These are phyloP conservation scores for Phytophthora hibernalis DNA, from an alignment of 352 stramenopile genomes.

Conservation along the genomic window DNA sequence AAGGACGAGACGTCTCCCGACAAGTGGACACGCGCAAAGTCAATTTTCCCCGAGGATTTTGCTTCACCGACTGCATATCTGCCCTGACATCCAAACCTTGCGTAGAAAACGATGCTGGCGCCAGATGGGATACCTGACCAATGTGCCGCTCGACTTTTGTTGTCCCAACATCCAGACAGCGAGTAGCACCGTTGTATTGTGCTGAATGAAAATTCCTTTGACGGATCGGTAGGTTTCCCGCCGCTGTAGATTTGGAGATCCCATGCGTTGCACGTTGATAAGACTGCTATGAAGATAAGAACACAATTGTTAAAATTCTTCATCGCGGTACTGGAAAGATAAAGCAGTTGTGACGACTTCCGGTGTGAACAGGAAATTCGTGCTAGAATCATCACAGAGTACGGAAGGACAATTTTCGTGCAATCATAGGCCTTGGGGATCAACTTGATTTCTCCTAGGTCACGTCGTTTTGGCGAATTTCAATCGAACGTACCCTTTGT, in stretches of 20 bases:
- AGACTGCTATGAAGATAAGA: not conserved
- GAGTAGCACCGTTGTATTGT: conserved; percentile 21
- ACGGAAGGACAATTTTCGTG: not conserved
- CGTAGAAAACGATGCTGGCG: conserved; percentile 23
- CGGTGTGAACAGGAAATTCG: not conserved
- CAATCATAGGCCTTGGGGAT: conserved; percentile 2
- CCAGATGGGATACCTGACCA: conserved; percentile 22
- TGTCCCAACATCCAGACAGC: conserved; percentile 16
- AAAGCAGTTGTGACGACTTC: conserved; percentile 6
- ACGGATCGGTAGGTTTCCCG: conserved; percentile 17
- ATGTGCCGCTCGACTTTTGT: conserved; percentile 13
- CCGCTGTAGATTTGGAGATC: conserved; percentile 15
- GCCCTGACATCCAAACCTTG: conserved; percentile 8
- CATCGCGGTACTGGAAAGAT: conserved; percentile 1
- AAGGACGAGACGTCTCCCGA: conserved; percentile 21
- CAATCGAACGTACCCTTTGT: not conserved
- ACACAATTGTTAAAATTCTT: not conserved
- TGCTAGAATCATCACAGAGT: not conserved
- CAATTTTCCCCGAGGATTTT: conserved; percentile 9
- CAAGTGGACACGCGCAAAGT: conserved; percentile 22
- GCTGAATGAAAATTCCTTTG: conserved; percentile 20
- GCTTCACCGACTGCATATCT: conserved; percentile 2
- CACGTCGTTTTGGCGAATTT: no score
- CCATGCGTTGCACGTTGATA: conserved; percentile 4
- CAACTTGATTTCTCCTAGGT: no score